Conservation (phyloP, 345 rosid genomes). For the Erysimum cheiranthoides region DNA sequence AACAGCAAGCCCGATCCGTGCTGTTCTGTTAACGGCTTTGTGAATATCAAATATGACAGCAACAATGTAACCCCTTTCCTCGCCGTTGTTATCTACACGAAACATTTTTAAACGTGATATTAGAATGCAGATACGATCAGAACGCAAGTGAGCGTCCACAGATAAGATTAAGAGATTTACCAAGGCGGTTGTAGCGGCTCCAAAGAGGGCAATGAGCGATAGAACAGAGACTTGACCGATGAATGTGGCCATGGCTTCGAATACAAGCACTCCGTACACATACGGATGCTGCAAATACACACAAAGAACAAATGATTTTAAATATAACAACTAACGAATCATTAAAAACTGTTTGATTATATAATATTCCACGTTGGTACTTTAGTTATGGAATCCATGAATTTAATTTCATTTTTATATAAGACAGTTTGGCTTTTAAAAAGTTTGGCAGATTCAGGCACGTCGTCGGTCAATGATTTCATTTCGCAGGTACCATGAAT, state of each 20-base stretch:
- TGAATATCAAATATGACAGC: constrained; percentile 84
- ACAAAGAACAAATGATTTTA: constrained; percentile 19
- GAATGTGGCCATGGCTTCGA: constrained; percentile 97
- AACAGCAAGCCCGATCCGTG: constrained; percentile 76
- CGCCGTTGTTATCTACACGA: constrained; percentile 47
- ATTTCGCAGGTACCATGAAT: constrained; percentile 8
- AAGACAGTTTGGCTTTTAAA: constrained; percentile 5
- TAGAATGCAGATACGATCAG: background rate
- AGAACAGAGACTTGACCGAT: constrained; percentile 93
- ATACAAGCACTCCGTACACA: constrained; percentile 85
- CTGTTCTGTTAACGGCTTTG: constrained; percentile 84
- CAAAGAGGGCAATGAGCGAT: constrained; percentile 91
- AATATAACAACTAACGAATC: constrained; percentile 18
- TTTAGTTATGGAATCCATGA: constrained; percentile 24
- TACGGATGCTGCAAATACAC: constrained; percentile 74
- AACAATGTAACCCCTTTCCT: constrained; percentile 69
- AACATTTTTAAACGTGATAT: background rate
- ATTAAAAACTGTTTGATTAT: constrained; percentile 9
- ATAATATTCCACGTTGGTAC: constrained; percentile 26
- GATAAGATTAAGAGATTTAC: constrained; percentile 47
- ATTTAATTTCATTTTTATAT: constrained; percentile 4
- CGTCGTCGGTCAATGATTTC: constrained; percentile 42
- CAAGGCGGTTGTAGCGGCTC: constrained; percentile 98
- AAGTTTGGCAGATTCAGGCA: constrained; percentile 47
- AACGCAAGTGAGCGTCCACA: background rate